Percentiles rank a stretch among this genome's conserved stretches.
phyloP scores from a whole-genome alignment of 768 basidiomycete genomes.

The Lentinula detonsa region DNA sequence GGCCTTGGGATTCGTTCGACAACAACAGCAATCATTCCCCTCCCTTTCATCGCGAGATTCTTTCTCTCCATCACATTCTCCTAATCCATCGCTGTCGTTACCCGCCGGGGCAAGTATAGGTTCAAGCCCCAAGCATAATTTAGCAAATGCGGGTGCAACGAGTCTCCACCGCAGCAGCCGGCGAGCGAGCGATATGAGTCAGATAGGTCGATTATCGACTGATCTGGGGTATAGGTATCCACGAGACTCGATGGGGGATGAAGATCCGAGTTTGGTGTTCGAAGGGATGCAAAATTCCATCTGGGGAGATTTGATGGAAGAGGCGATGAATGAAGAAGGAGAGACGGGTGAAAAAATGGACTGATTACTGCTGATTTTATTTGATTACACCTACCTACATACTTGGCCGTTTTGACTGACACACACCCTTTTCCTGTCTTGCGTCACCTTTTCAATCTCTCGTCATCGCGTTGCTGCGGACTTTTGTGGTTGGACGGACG shows the following conservation, averaged over 20 bases:
- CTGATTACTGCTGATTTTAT: no score
- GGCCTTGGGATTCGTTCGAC: neutral
- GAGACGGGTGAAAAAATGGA: neutral
- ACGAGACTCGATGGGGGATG: slow-evolving; percentile 32
- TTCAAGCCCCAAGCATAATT: neutral
- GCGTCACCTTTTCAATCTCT: no score
- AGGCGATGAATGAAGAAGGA: slow-evolving; percentile 39
- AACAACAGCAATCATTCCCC: neutral
- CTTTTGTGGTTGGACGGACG: no score
- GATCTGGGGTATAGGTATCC: slow-evolving; percentile 42
- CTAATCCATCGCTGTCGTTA: slow-evolving; percentile 41
- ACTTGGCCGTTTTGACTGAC: no score
- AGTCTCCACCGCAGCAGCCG: slow-evolving; percentile 50
- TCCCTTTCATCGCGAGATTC: neutral
- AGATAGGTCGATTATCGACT: slow-evolving; percentile 52
- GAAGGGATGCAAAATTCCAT: slow-evolving; percentile 60
- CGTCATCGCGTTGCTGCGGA: no score
- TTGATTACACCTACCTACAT: no score
- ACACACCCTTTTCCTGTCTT: no score
- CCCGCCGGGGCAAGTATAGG: neutral
- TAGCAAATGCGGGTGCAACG: slow-evolving; percentile 29
- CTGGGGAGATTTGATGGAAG: slow-evolving; percentile 54
- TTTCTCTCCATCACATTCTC: slow-evolving; percentile 21
- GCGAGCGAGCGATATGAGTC: slow-evolving; percentile 55
- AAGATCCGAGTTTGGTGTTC: slow-evolving; percentile 43